Conservation (phyloP, 2,329 filamentous ascomycete genomes). For the Elsinoe australis region DNA sequence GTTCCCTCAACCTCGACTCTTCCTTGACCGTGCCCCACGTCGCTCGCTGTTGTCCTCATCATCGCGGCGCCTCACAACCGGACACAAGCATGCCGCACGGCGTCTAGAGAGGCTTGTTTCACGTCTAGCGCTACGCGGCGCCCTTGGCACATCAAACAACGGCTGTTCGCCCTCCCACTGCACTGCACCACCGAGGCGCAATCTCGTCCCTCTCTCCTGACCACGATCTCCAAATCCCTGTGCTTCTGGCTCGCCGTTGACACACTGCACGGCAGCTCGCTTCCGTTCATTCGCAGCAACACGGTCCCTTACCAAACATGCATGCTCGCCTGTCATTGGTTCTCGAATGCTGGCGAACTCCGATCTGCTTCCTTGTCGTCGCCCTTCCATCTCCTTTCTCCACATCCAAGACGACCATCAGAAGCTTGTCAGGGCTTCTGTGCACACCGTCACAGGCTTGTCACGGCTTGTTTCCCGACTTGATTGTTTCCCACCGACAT, state of each 20-base stretch:
- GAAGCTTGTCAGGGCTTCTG: constrained; percentile 15
- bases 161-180: not conserved
- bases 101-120: constrained; percentile 12
- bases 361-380: constrained; percentile 5
- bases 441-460: constrained; percentile 1
- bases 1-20: not conserved
- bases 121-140: constrained; percentile 1
- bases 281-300: not conserved
- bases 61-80: not conserved
- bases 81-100: constrained; percentile 5
- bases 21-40: too few relatives aligned
- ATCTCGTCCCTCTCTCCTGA: not conserved
- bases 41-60: not conserved
- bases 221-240: not conserved
- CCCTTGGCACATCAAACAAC: constrained; percentile 12
- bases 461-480: constrained; percentile 7
- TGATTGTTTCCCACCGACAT: too few relatives aligned
- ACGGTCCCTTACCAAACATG: constrained; percentile 3
- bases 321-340: not conserved
- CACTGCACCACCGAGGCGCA: not conserved
- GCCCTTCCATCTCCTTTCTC: constrained; percentile 16
- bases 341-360: not conserved
- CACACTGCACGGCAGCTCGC: constrained; percentile 6
- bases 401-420: constrained; percentile 11
- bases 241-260: constrained; percentile 6